A percentile compares a stretch with the other conserved stretches of the same genome.
Conservation (phyloP, 164 flowering plant species). For the Tetracentron sinense region DNA sequence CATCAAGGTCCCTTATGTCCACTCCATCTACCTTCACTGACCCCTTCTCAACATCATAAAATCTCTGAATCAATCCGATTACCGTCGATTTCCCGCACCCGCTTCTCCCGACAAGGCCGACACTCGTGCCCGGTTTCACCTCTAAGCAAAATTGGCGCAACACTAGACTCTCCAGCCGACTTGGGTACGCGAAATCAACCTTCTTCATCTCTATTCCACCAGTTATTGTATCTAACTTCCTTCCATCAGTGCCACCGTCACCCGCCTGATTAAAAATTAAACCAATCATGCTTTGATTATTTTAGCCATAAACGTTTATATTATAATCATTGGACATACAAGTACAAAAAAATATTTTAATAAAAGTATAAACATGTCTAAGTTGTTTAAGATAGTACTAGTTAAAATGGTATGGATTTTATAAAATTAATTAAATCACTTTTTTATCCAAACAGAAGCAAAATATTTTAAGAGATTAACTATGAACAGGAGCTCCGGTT, state of each 20-base stretch:
- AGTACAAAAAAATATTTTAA: too few species aligned
- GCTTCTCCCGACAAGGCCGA: conserved; percentile 82
- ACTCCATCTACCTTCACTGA: conserved; percentile 65
- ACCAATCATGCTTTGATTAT: too few species aligned
- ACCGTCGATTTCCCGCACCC: conserved; percentile 98
- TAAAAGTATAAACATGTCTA: too few species aligned
- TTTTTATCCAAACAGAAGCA: too few species aligned
- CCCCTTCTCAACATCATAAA: conserved; percentile 71
- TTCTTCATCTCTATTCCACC: conserved; percentile 69
- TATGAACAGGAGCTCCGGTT: too few species aligned
- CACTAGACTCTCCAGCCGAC: conserved; percentile 49
- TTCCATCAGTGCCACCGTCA: conserved; percentile 25
- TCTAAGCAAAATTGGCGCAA: conserved; percentile 60
- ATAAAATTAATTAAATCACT: too few species aligned
- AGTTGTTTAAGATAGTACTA: too few species aligned
- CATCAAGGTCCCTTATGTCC: conserved; percentile 63
- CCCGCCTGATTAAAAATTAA: conserved; percentile 35
- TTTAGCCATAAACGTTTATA: too few species aligned
- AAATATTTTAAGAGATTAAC: too few species aligned
- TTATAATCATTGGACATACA: too few species aligned
- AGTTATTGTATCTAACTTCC: conserved; percentile 36
- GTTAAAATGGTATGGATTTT: too few species aligned
- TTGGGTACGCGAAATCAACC: conserved; percentile 78
- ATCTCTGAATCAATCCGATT: conserved; percentile 69
- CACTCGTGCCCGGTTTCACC: conserved; percentile 67